These are phyloP conservation scores for Echites panduratus DNA, from an alignment of 257 asterid species.

Conservation along the genomic window DNA sequence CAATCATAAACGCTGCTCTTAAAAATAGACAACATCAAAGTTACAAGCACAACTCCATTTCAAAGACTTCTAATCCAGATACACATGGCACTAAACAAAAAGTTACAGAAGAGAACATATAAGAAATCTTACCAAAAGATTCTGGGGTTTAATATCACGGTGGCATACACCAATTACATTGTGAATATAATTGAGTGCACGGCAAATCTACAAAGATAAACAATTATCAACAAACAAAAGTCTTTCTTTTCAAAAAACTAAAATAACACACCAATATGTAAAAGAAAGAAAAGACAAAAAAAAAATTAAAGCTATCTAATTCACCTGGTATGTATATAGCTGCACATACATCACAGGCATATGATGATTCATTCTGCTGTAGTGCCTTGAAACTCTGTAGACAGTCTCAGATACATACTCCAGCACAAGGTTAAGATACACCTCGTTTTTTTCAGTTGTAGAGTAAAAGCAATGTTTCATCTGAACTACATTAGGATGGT, in stretches of 20 bases:
- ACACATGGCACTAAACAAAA: neutral
- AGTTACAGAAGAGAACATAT: neutral
- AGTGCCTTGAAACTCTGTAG: conserved; percentile 73
- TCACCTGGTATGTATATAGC: conserved; percentile 82
- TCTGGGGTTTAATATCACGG: conserved; percentile 95
- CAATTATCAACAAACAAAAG: conserved; percentile 1
- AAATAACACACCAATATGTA: neutral
- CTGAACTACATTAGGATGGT: conserved; percentile 67
- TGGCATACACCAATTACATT: conserved; percentile 74
- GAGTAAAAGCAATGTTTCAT: conserved; percentile 80
- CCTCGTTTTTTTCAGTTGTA: conserved; percentile 75
- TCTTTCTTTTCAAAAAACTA: neutral
- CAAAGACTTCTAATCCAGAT: neutral
- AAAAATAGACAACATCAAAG: neutral
- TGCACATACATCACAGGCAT: conserved; percentile 72
- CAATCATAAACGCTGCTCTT: neutral
- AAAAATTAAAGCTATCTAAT: neutral
- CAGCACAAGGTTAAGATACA: conserved; percentile 77
- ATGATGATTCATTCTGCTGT: conserved; percentile 59
- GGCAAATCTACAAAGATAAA: conserved; percentile 56
- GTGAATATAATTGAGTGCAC: conserved; percentile 76
- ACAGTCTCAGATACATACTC: conserved; percentile 85
- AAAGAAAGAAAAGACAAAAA: neutral
- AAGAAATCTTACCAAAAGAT: conserved; percentile 58
- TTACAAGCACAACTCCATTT: neutral